Evolutionary conservation across 2,329 filamentous ascomycete species (phyloP), one percentile per base, ranked within the genome.

Genomic region (Corynespora cassiicola): DNA sequence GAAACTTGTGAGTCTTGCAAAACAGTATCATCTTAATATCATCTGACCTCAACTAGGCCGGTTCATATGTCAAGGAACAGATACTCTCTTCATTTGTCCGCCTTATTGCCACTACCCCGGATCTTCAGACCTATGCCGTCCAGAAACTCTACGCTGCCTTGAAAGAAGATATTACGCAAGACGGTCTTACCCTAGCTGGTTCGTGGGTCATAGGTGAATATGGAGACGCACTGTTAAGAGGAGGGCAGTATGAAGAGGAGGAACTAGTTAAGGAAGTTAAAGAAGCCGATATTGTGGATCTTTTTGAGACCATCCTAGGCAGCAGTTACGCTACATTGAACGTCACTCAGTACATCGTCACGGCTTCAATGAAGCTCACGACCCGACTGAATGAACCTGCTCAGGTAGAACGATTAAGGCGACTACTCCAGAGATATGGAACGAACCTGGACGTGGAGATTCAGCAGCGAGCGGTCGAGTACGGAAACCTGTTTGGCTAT

Each of bases 191-290:
- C 7, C 81, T 97, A 47, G 90, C 92, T 32, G 94, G 89, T 23
- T 87, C 94, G 6, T 99, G 94, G 94, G 95, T 94, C 36, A 96
- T 99, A 66, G 94, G 95, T 62, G 94, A 99, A 72, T 99, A 91
- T 62, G 92, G 90, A 9, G 94, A 99, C 68, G 82, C 87, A 14
- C 77, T 99, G n/a, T 77, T 99, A 22, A 82, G 82, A 44, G 91
- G 91, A 22, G 91, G 91, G 1, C 87, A 94, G 58, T 96, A 95
- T 54, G 92, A 97, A 67, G 91, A 96, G 63, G 90, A 95, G 66
- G 92, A 96, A 59, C 76, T 95, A 19, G 90, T 95, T 9, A 78
- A 80, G 57, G 79, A 85, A 58, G 87, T 99, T 45, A 88, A 87
- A 63, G 89, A 97, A 69, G 85, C 83, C 56, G 94, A 99, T 61